Evolutionary conservation across 1,139 yeast species (phyloP).

Genomic region (Saccharomyces hybrid): DNA sequence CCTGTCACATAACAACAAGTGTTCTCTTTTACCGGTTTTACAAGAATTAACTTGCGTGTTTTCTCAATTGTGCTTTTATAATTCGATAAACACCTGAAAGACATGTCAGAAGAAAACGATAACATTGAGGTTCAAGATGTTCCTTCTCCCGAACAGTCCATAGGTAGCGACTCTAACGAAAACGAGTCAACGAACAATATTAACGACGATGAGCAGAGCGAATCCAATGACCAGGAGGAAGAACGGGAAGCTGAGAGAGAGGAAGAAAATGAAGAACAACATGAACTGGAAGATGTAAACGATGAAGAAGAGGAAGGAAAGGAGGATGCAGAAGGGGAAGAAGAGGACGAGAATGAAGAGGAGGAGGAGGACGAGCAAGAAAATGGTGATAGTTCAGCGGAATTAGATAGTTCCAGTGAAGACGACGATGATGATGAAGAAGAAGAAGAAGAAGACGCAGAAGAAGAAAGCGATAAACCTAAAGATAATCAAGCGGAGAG

Average conservation of each 20-base stretch:
- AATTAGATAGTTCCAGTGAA: slow-evolving; percentile 4
- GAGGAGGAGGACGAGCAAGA: slow-evolving; percentile 19
- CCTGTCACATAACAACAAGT: not conserved
- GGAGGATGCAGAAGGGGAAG: slow-evolving; percentile 12
- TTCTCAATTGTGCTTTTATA: not conserved
- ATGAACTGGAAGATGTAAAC: slow-evolving; percentile 19
- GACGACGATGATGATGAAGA: slow-evolving; percentile 11
- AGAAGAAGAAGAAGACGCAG: slow-evolving; percentile 5
- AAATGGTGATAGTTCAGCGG: slow-evolving; percentile 5
- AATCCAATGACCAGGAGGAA: not conserved
- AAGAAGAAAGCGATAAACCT: slow-evolving; percentile 5
- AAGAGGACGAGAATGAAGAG: slow-evolving; percentile 13
- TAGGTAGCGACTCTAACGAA: not conserved
- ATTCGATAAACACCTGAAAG: not conserved
- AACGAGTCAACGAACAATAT: not conserved
- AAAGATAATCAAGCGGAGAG: not conserved
- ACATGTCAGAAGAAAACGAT: not conserved
- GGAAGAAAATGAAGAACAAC: slow-evolving; percentile 18
- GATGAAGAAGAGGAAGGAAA: slow-evolving; percentile 19
- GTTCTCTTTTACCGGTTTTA: not conserved
- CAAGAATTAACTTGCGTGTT: not conserved
- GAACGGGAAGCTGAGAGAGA: slow-evolving; percentile 8
- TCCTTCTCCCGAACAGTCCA: not conserved
- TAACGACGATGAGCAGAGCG: not conserved
- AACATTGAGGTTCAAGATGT: not conserved